Conservation (phyloP, 1,139 yeast species). For the Hyphopichia buzzinii region DNA sequence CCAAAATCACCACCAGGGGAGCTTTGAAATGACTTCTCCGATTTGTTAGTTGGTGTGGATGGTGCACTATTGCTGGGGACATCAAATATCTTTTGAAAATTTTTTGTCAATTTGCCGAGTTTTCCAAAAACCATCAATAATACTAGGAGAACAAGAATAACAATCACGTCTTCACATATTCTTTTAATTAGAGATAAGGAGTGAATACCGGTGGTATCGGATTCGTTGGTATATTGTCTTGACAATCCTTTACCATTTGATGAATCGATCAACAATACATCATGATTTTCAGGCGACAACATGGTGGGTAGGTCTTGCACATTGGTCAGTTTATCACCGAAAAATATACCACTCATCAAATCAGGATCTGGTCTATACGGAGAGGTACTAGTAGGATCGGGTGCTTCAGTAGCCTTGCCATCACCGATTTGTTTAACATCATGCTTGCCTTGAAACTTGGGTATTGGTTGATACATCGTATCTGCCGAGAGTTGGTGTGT, state of each 20-base stretch:
- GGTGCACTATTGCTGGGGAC: not conserved
- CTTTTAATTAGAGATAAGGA: slow-evolving; percentile 22
- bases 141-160: slow-evolving; percentile 31
- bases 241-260: slow-evolving; percentile 1
- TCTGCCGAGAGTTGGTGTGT: slow-evolving; percentile 32
- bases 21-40: slow-evolving; percentile 5
- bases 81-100: slow-evolving; percentile 7
- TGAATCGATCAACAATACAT: slow-evolving; percentile 13
- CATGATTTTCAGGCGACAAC: slow-evolving; percentile 8
- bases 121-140: slow-evolving; percentile 35
- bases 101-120: slow-evolving; percentile 26
- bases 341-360: slow-evolving; percentile 39
- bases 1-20: slow-evolving; percentile 11
- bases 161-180: slow-evolving; percentile 49
- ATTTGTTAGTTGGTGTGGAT: slow-evolving; percentile 1
- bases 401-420: slow-evolving; percentile 12
- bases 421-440: slow-evolving; percentile 26
- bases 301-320: slow-evolving; percentile 4
- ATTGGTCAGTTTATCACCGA: slow-evolving; percentile 14
- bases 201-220: slow-evolving; percentile 3
- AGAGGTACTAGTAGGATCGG: not conserved
- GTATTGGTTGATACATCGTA: slow-evolving; percentile 37
- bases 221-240: slow-evolving; percentile 2
- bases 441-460: slow-evolving; percentile 22
- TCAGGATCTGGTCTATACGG: slow-evolving; percentile 15